These are phyloP conservation scores for Coemansia sp. DNA, from an alignment of 192 early-diverging fungal species.

Conservation along the genomic window DNA sequence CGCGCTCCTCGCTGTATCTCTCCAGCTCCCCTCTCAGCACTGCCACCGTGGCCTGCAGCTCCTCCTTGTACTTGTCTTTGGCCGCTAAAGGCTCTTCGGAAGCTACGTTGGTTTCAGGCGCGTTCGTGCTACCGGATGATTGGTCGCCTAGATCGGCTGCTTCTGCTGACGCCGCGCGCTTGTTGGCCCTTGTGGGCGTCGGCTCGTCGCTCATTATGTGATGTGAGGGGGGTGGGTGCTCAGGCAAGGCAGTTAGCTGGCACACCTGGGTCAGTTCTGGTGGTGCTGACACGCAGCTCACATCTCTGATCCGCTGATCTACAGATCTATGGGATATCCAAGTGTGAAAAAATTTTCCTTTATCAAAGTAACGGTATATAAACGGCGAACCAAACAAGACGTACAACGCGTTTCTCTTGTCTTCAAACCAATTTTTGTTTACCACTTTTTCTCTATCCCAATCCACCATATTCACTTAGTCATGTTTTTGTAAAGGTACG, in stretches of 20 bases:
- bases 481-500: slow-evolving; percentile 3
- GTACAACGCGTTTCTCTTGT: not conserved
- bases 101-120: too few species aligned
- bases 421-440: slow-evolving; percentile 3
- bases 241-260: too few species aligned
- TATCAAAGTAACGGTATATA: not conserved
- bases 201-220: too few species aligned
- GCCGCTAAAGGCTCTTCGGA: too few species aligned
- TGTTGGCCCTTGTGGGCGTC: too few species aligned
- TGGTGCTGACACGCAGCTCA: too few species aligned
- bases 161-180: too few species aligned
- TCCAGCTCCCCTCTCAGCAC: slow-evolving; percentile 19
- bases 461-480: too few species aligned
- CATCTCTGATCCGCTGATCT: slow-evolving; percentile 4
- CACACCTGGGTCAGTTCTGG: too few species aligned
- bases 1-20: slow-evolving; percentile 8
- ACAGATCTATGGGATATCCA: slow-evolving; percentile 12
- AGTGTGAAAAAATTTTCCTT: slow-evolving; percentile 11
- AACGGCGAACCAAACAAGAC: not conserved
- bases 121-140: too few species aligned
- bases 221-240: too few species aligned
- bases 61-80: slow-evolving; percentile 16
- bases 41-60: slow-evolving; percentile 18
- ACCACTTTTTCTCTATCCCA: not conserved
- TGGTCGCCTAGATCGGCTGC: too few species aligned